These are phyloP conservation scores for Arabidopsis hybrid DNA, from an alignment of 441 rosid genomes.

Conservation along the genomic window DNA sequence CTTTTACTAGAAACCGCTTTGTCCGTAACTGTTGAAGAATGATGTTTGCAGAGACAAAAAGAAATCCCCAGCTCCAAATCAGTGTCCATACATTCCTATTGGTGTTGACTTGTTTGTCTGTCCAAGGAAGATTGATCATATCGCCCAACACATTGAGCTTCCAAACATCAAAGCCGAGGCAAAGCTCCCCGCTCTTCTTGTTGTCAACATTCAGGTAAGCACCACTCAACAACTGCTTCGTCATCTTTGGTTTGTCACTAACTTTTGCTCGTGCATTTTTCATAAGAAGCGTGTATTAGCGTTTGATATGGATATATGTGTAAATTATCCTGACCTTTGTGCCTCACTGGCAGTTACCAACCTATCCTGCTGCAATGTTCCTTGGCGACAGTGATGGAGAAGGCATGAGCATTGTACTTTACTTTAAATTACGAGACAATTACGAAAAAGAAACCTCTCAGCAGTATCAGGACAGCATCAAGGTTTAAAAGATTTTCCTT, in stretches of 20 bases:
- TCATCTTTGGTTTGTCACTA: not conserved
- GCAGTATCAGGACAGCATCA: constrained; percentile 70
- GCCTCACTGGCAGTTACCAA: constrained; percentile 68
- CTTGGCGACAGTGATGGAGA: constrained; percentile 88
- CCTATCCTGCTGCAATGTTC: constrained; percentile 93
- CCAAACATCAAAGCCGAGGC: constrained; percentile 67
- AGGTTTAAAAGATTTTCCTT: constrained; percentile 49
- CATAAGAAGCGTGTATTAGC: constrained; percentile 3
- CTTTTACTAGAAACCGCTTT: not conserved
- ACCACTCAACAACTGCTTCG: constrained; percentile 17
- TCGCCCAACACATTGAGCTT: constrained; percentile 87
- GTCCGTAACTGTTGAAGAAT: constrained; percentile 39
- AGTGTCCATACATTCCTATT: constrained; percentile 67
- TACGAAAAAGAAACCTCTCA: constrained; percentile 65
- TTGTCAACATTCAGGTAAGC: constrained; percentile 89
- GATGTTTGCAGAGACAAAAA: constrained; percentile 73
- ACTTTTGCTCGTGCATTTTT: not conserved
- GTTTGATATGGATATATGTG: constrained; percentile 3
- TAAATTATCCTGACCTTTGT: constrained; percentile 7
- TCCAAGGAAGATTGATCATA: constrained; percentile 85
- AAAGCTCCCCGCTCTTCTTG: constrained; percentile 74
- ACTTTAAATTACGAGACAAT: constrained; percentile 75
- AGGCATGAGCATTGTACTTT: constrained; percentile 93
- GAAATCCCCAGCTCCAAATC: constrained; percentile 73
- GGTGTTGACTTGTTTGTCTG: constrained; percentile 84